Conservation (phyloP, 306 rosid genomes). For the Sechiopsis laciniata region DNA sequence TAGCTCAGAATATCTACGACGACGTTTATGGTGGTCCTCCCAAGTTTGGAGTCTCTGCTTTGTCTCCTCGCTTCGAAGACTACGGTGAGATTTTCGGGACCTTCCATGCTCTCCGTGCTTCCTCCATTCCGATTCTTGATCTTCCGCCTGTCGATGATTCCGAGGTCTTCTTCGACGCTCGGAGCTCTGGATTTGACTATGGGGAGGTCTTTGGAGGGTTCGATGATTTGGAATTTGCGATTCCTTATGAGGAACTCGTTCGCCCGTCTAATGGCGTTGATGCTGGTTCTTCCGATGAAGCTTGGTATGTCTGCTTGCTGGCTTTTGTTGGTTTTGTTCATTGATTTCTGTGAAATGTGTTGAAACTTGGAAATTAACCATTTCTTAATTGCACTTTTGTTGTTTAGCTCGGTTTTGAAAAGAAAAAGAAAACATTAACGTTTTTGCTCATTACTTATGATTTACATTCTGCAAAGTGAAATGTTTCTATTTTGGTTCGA, state of each 20-base stretch:
- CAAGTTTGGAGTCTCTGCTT: conserved; percentile 53
- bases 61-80: conserved; percentile 87
- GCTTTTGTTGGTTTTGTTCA: conserved; percentile 13
- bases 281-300: conserved; percentile 49
- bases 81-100: conserved; percentile 79
- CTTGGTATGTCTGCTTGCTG: conserved; percentile 51
- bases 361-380: conserved; percentile 2
- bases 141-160: conserved; percentile 60
- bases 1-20: conserved; percentile 50
- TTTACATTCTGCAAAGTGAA: conserved; percentile 14
- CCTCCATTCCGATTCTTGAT: conserved; percentile 82
- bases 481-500: not conserved
- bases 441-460: not conserved
- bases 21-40: conserved; percentile 81
- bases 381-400: too few species aligned
- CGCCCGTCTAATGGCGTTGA: conserved; percentile 28
- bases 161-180: conserved; percentile 56
- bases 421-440: not conserved
- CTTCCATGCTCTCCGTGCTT: conserved; percentile 65
- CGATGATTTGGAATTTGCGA: conserved; percentile 46
- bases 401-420: not conserved
- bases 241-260: conserved; percentile 59
- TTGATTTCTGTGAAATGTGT: conserved; percentile 27
- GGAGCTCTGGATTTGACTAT: conserved; percentile 58
- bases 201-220: conserved; percentile 66